Conservation (phyloP, 768 basidiomycete species). For the Favolaschia claudopus region DNA sequence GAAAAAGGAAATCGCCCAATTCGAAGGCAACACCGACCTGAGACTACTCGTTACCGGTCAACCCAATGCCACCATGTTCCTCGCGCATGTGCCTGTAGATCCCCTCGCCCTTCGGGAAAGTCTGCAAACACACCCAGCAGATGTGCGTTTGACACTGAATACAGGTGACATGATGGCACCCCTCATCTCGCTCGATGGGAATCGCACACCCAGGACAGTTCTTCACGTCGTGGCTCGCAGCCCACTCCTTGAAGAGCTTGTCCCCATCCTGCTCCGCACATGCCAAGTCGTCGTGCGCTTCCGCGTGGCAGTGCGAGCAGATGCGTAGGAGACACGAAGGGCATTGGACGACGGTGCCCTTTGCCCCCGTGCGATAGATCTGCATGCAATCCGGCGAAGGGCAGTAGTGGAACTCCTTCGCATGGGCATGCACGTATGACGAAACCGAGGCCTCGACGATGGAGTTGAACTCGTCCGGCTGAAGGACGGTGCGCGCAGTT, state of each 20-base stretch:
- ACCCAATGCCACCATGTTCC: conserved; percentile 71
- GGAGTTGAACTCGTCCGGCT: conserved; percentile 58
- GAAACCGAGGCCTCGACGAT: conserved; percentile 67
- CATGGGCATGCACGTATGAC: conserved; percentile 63
- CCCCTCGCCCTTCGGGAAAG: conserved; percentile 70
- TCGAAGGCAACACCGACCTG: not conserved
- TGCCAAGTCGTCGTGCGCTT: conserved; percentile 70
- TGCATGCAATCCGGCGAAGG: conserved; percentile 83
- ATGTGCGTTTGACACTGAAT: conserved; percentile 76
- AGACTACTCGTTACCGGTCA: conserved; percentile 27
- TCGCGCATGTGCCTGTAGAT: conserved; percentile 83
- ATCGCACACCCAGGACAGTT: conserved; percentile 76
- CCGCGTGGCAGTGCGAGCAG: conserved; percentile 59
- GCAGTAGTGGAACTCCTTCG: conserved; percentile 74
- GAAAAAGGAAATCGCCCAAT: not conserved
- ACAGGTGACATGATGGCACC: conserved; percentile 89
- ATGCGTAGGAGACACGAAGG: conserved; percentile 64
- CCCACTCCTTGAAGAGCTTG: conserved; percentile 70
- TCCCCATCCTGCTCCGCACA: conserved; percentile 68
- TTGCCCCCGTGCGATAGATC: conserved; percentile 66
- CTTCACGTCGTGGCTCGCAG: conserved; percentile 69
- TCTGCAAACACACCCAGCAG: conserved; percentile 81
- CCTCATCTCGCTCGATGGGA: conserved; percentile 74
- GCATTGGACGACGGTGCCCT: conserved; percentile 56
- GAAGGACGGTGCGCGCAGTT: conserved; percentile 58